Evolutionary conservation across 768 basidiomycete species (phyloP), one percentile per base, ranked within the genome.

Genomic region (Tremella yokohamensis): DNA sequence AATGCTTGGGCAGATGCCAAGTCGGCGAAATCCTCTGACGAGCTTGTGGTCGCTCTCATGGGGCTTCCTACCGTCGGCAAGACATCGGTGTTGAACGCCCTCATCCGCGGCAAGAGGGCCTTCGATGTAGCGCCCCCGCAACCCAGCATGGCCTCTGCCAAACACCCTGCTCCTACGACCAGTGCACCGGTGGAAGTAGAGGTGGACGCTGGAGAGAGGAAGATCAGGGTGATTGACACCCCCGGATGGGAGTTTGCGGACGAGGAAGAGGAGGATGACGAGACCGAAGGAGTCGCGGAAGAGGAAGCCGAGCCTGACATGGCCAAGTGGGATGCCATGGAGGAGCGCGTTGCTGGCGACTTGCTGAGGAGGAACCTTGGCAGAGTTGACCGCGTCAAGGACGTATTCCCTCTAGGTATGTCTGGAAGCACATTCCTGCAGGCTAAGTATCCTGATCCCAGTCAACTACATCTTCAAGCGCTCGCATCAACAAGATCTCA

Each of bases 41-140:
- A 83, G 0, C 77, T 92, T 11, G 78, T 81, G 22, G 84, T 90
- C 51, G 89, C 88, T 34, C 83, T 94, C 18, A 85, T 89, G 58
- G 92, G 92, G n/a, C 76, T 88, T 22, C 83, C 88, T 0, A 91
- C 90, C 69, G 90, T 82, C 12, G 92, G 92, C 13, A 94, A 96
- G 79, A 88, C 88, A 49, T 82, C 89, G 0, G 79, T 94, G 45
- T 80, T 94, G 65, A 92, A 96, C 76, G 87, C 90, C 1, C 79
- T 96, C 84, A 16, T 79, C 79, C 18, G 34, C 4, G 34, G 34
- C 11, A n/a, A 52, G 16, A 3, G 18, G 38, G 19, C 51, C 15
- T 73, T 88, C 18, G 80, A 84, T 8, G 79, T 87, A 8, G 90
- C 69, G 1, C 44, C 68, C 12, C 88, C 72, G 75, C 75, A 39